These are phyloP conservation scores for Hibiscus trionum DNA, from an alignment of 345 rosid species.

Conservation along the genomic window DNA sequence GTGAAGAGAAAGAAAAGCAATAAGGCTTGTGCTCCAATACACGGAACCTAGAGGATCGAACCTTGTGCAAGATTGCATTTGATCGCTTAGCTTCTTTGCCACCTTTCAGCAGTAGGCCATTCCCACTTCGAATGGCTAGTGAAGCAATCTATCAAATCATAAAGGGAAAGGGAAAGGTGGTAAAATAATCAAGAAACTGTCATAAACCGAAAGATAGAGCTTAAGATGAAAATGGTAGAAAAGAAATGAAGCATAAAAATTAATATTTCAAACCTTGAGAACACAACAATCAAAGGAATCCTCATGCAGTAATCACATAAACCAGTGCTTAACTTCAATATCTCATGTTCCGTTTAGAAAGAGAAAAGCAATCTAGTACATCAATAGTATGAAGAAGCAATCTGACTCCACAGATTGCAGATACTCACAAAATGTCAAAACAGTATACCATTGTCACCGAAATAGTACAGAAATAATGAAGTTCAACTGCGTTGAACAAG, in stretches of 20 bases:
- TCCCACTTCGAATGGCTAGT: slow-evolving; percentile 78
- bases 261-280: background rate
- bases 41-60: slow-evolving; percentile 1
- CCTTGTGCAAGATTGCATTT: slow-evolving; percentile 88
- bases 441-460: background rate
- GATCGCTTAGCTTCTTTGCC: slow-evolving; percentile 93
- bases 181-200: background rate
- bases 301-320: slow-evolving; percentile 1
- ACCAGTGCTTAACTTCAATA: background rate
- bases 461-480: background rate
- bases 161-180: background rate
- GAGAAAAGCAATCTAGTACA: background rate
- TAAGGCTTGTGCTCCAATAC: background rate
- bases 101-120: slow-evolving; percentile 85
- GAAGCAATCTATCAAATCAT: slow-evolving; percentile 48
- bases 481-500: background rate
- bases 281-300: background rate
- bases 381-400: background rate
- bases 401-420: background rate
- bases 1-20: background rate
- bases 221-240: background rate
- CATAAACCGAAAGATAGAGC: background rate
- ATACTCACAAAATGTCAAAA: background rate
- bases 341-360: background rate
- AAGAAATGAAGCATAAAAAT: background rate